Conservation (phyloP, 768 basidiomycete species). For the Phaffia australis region DNA sequence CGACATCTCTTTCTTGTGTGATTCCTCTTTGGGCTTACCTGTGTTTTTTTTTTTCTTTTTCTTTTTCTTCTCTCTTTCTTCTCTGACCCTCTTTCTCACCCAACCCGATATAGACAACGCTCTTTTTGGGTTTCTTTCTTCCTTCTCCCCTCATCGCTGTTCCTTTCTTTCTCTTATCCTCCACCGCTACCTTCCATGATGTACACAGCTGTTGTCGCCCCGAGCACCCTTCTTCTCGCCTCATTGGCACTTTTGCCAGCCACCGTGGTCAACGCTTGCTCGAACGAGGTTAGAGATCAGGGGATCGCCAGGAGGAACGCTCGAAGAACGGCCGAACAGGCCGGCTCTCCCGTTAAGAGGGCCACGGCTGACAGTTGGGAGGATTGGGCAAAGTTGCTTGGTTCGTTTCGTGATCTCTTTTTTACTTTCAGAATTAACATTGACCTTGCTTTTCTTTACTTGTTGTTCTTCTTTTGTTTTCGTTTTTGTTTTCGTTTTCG, state of each 20-base stretch:
- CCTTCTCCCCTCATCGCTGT: not conserved
- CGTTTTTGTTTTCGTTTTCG: not conserved
- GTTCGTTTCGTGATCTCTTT: not conserved
- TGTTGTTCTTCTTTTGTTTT: not conserved
- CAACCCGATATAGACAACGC: too few species aligned
- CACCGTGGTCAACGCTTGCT: too few species aligned
- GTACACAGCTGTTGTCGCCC: not conserved
- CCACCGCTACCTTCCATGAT: not conserved
- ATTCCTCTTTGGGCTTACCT: not conserved
- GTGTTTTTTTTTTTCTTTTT: not conserved
- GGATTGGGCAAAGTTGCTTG: not conserved
- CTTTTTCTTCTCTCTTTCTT: not conserved
- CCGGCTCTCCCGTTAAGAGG: too few species aligned
- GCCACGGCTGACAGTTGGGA: conserved; percentile 7
- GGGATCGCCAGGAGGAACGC: too few species aligned
- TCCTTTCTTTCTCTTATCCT: not conserved
- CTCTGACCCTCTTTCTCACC: not conserved
- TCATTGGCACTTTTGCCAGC: not conserved
- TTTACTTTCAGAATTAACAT: not conserved
- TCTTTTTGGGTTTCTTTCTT: too few species aligned
- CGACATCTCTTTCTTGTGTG: conserved; percentile 5
- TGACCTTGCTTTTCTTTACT: not conserved
- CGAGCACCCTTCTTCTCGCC: not conserved
- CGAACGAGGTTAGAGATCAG: too few species aligned
- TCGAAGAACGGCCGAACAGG: too few species aligned